These are phyloP conservation scores for Fusarium subglutinans DNA, from an alignment of 2,329 filamentous ascomycete genomes.

Conservation along the genomic window DNA sequence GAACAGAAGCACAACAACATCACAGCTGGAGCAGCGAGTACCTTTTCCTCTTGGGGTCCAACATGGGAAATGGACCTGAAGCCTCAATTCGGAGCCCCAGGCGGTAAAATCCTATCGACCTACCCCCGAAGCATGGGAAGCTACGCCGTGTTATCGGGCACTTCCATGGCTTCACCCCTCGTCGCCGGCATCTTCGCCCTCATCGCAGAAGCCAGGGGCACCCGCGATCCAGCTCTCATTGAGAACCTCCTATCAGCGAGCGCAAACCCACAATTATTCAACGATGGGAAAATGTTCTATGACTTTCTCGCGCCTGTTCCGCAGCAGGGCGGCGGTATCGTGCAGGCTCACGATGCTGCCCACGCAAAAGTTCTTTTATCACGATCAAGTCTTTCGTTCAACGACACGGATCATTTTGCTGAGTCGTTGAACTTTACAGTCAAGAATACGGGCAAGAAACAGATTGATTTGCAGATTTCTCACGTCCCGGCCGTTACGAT, in stretches of 20 bases:
- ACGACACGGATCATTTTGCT: constrained; percentile 68
- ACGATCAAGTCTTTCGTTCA: constrained; percentile 68
- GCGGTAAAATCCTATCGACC: constrained; percentile 67
- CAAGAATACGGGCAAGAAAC: constrained; percentile 60
- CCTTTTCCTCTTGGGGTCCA: constrained; percentile 68
- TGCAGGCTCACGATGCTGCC: constrained; percentile 69
- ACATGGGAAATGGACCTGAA: constrained; percentile 67
- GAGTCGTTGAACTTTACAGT: constrained; percentile 62
- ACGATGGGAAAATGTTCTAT: constrained; percentile 51
- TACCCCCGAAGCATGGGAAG: constrained; percentile 57
- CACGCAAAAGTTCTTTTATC: constrained; percentile 62
- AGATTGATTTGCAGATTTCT: constrained; percentile 62
- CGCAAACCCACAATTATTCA: constrained; percentile 60
- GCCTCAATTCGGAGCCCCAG: constrained; percentile 65
- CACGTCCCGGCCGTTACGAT: constrained; percentile 61
- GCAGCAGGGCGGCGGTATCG: constrained; percentile 69
- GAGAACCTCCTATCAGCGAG: constrained; percentile 61
- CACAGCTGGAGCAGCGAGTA: constrained; percentile 62
- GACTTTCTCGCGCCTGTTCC: constrained; percentile 61
- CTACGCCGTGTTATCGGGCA: constrained; percentile 65
- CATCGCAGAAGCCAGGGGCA: constrained; percentile 61
- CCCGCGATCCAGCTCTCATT: constrained; percentile 59
- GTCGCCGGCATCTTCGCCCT: constrained; percentile 65
- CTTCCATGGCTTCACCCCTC: constrained; percentile 69
- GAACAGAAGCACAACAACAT: constrained; percentile 49